Base-by-base conservation (phyloP, 345 rosid species). In the Syzygium oleosum region DNA sequence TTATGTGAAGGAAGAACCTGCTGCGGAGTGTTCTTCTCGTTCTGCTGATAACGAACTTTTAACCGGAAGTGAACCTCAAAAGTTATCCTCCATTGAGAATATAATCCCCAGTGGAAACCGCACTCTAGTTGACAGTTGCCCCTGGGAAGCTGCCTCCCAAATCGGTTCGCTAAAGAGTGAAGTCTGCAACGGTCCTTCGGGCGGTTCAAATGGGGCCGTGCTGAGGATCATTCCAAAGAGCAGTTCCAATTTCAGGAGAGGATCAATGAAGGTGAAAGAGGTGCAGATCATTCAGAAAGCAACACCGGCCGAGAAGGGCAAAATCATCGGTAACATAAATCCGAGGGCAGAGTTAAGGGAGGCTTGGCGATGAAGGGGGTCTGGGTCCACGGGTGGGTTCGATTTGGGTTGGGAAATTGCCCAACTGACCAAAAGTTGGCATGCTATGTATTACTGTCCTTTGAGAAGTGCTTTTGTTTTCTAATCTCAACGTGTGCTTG, bases 341-440 rank as follows among this genome's bases (percentile, higher is more conserved):
- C 90, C 93, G n/a, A 93, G 97, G 91, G 87, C 91, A 4, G 98
- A 96, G 88, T 88, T 93, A n/a, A 88, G 90, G n/a, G 97, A 95
- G 91, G 98, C 98, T 85, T 95, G 98, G 98, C 93, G 96, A 59
- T 94, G 93, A 95, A 91, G 55, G 88, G 25, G 87, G 43, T 8
- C 54, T 31, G 38, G 52, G 52, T 46, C 41, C 16, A 4, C 5
- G 19, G 52, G 9, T 7, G 0, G 84, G 49, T 21, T 51, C 55
- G 38, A 6, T 84, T 17, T 14, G 80, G 80, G 80, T 73, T 4
- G 11, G 54, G 85, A 29, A 52, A 84, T 51, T 22, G 6, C 8
- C 85, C 85, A 46, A 13, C 55, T 84, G 31, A 46, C 15, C 85
- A 46, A 84, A 52, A 52, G 85, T 49, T 49, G 52, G 85, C 55